Evolutionary conservation across 305 asterid genomes (phyloP).

Genomic region (Fraxinus floribunda): DNA sequence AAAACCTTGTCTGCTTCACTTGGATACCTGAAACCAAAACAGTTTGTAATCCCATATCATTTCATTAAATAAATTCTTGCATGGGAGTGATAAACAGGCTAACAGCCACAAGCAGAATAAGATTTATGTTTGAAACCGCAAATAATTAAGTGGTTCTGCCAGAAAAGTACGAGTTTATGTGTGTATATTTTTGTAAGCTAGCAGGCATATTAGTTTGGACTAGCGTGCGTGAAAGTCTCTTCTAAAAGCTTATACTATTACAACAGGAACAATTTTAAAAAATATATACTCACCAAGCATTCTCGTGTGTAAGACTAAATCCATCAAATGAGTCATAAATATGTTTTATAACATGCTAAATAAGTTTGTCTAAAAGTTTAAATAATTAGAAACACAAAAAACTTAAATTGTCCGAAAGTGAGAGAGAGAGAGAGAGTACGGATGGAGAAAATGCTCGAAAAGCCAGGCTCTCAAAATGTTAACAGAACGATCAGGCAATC

Average conservation of each 20-base stretch:
- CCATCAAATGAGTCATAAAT: not conserved
- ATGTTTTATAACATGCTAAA: not conserved
- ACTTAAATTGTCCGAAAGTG: not conserved
- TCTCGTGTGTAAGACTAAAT: not conserved
- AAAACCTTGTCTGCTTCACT: constrained; percentile 90
- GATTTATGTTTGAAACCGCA: not conserved
- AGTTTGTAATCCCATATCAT: not conserved
- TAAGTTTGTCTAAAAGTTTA: not conserved
- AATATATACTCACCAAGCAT: not conserved
- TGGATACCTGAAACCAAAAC: constrained; percentile 56
- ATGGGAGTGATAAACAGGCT: constrained; percentile 1
- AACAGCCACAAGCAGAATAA: not conserved
- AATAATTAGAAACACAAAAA: not conserved
- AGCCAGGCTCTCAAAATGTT: constrained; percentile 77
- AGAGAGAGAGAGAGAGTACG: constrained; percentile 38
- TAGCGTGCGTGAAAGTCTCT: not conserved
- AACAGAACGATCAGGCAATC: constrained; percentile 79
- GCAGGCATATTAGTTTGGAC: not conserved
- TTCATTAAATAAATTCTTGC: constrained; percentile 7
- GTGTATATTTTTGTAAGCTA: not conserved
- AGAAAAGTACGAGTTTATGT: not conserved
- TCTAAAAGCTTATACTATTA: not conserved
- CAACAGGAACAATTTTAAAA: not conserved
- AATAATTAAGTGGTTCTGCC: not conserved
- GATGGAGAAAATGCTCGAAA: constrained; percentile 82